Evolutionary conservation across 2,329 filamentous ascomycete species (phyloP).

Genomic region (Pseudogymnoascus sp.): DNA sequence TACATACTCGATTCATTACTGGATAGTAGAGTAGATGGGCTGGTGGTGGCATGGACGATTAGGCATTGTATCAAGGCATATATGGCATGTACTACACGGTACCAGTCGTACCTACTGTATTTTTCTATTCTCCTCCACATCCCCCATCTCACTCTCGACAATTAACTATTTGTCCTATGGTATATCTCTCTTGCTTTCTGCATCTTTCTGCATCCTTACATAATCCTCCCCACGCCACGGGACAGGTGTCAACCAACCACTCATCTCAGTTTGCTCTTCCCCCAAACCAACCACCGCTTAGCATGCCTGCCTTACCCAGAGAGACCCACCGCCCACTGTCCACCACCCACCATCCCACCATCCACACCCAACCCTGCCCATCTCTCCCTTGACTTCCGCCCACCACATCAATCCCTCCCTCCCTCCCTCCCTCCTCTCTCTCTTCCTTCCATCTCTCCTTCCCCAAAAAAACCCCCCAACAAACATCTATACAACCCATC

Average conservation of each 20-base stretch:
- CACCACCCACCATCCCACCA: neutral
- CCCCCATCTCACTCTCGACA: neutral
- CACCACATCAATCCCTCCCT: neutral
- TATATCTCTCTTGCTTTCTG: neutral
- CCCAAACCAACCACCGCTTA: neutral
- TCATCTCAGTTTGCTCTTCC: neutral
- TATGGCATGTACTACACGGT: neutral
- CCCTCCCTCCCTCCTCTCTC: neutral
- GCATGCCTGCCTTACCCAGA: neutral
- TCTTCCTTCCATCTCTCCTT: neutral
- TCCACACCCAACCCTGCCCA: neutral
- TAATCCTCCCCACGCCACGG: neutral
- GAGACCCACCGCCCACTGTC: neutral
- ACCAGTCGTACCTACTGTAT: neutral
- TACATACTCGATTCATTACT: neutral
- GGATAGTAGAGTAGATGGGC: neutral
- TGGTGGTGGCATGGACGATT: neutral
- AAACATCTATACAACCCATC: neutral
- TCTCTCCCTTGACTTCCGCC: neutral
- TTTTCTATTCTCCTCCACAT: neutral
- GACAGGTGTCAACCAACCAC: neutral
- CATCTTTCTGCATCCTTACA: neutral
- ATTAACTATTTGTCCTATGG: neutral
- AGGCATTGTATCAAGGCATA: neutral
- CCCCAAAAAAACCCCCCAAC: neutral